Evolutionary conservation across 805 yeast species (phyloP), one percentile per base, ranked within the genome.

Genomic region (Teunomyces cretensis): DNA sequence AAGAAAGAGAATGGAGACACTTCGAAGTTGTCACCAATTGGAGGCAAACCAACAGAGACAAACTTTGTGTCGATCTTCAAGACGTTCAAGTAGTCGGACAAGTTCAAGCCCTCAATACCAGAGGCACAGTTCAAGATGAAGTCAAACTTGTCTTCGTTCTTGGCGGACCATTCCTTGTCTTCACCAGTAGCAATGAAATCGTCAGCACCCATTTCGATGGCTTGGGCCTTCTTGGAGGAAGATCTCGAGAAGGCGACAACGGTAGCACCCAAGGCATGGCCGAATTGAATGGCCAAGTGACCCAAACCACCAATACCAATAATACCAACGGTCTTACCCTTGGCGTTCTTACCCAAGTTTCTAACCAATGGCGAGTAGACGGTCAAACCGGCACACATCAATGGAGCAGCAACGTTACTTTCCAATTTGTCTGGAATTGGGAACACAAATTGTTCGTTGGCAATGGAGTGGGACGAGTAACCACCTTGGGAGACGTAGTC

Each of bases 351-450:
- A 11, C 57, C 55, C 9, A 51, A 37, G 48, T 50, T 66, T 62
- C 83, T 72, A 47, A 76, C 68, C 53, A 86, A 64, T 44, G 92
- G 92, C 6, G 87, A 77, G 67, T 69, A 85, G 11, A 80, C 83
- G 9, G 92, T 86, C 59, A 83, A 68, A 44, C 92, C 92, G 45
- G 88, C 92, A 70, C 92, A 86, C 68, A 84, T 66, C 67, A 86
- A 67, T 42, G 91, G 90, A 3, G 89, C 90, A 24, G 81, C 88
- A 22, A 72, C 67, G 30, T 72, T 78, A 37, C 79, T 69, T 30
- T 76, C 70, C 53, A 62, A 47, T 33, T 17, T 47, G 8, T 62
- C 66, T 37, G 92, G 91, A 47, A 85, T 76, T 39, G 80, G 80
- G 67, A 85, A 75, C 2, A 75, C 84, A 60, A 81, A 81, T 47